Evolutionary conservation across 768 basidiomycete genomes (phyloP).

Genomic region (Termitomyces sp.): DNA sequence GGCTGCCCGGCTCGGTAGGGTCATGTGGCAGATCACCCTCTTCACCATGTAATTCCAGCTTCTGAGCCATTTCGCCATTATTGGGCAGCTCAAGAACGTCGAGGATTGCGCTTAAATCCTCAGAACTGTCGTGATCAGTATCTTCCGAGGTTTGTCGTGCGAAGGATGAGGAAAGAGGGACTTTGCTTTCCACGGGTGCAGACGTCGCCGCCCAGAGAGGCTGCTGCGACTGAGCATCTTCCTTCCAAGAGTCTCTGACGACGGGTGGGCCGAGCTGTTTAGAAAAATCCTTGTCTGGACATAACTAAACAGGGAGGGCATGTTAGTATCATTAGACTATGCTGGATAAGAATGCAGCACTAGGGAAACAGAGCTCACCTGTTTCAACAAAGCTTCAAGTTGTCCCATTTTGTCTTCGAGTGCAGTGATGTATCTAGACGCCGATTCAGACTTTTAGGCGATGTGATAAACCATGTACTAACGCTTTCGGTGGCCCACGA

Average conservation of each 20-base stretch:
- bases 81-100: constrained; percentile 30
- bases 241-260: constrained; percentile 61
- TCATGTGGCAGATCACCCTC: constrained; percentile 9
- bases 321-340: not conserved
- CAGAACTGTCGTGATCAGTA: constrained; percentile 18
- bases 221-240: constrained; percentile 1
- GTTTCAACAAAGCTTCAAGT: constrained; percentile 47
- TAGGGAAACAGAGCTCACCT: constrained; percentile 28
- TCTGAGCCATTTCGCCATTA: constrained; percentile 28
- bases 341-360: not conserved
- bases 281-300: constrained; percentile 57
- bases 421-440: constrained; percentile 46
- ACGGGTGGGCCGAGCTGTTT: constrained; percentile 59
- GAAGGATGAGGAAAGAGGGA: not conserved
- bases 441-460: not conserved
- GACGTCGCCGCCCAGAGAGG: constrained; percentile 1
- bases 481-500: constrained; percentile 67
- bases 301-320: constrained; percentile 35
- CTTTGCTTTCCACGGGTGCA: not conserved
- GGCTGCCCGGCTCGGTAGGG: constrained; percentile 7
- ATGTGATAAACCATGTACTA: constrained; percentile 20
- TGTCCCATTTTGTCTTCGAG: constrained; percentile 57
- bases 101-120: constrained; percentile 21
- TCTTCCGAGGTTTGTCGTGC: constrained; percentile 10
- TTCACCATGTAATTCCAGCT: constrained; percentile 30